phyloP scores from a whole-genome alignment of 768 basidiomycete species.

The Nidula microcarpa region DNA sequence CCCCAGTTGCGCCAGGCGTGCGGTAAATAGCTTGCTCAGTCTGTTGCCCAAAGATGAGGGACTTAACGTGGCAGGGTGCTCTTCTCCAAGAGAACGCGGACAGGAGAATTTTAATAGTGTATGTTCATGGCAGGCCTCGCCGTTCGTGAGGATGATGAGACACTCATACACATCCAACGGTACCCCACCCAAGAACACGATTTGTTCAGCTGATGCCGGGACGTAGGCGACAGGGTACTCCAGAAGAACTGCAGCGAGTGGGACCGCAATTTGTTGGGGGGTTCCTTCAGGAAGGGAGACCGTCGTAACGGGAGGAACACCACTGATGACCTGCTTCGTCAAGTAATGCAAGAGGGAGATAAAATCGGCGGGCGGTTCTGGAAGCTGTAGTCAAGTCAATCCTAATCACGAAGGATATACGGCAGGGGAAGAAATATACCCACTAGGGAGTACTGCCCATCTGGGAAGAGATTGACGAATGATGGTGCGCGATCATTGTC shows the following conservation, averaged over 20 bases:
- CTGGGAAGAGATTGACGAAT: background rate
- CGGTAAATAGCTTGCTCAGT: slow-evolving; percentile 29
- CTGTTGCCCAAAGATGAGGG: slow-evolving; percentile 19
- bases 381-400: slow-evolving; percentile 2
- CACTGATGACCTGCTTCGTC: too few relatives aligned
- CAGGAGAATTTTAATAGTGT: slow-evolving; percentile 57
- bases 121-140: slow-evolving; percentile 15
- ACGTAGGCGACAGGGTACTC: slow-evolving; percentile 60
- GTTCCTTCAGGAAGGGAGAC: slow-evolving; percentile 14
- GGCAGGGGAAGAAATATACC: background rate
- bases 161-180: slow-evolving; percentile 52
- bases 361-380: background rate
- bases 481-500: slow-evolving; percentile 1
- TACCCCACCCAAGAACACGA: slow-evolving; percentile 39
- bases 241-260: slow-evolving; percentile 56
- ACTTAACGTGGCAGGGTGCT: slow-evolving; percentile 12
- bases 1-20: slow-evolving; percentile 21
- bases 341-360: background rate
- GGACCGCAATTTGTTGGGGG: slow-evolving; percentile 29
- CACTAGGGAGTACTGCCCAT: background rate
- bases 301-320: too few relatives aligned
- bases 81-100: slow-evolving; percentile 27
- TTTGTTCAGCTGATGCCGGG: slow-evolving; percentile 19
- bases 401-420: background rate
- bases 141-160: slow-evolving; percentile 13